phyloP scores from a whole-genome alignment of 2,329 filamentous ascomycete genomes.

The Paecilomyces sp. region DNA sequence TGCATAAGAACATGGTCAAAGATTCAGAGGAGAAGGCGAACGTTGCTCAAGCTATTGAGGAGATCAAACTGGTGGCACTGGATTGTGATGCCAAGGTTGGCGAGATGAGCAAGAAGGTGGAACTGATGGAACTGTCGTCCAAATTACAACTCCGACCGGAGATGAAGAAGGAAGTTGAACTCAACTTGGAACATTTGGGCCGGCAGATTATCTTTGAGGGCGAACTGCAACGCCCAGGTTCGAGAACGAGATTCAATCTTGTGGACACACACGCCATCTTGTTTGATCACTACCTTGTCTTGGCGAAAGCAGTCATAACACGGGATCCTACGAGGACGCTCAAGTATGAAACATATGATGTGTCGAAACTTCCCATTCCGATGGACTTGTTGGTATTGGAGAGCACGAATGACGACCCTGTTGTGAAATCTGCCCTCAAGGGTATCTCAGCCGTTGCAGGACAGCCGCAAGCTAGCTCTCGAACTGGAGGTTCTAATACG shows the following conservation, averaged over 20 bases:
- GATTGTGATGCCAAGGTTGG: constrained; percentile 91
- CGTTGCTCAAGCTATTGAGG: constrained; percentile 73
- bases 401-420: constrained; percentile 83
- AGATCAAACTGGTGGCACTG: constrained; percentile 80
- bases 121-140: constrained; percentile 72
- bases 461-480: constrained; percentile 38
- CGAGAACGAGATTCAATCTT: constrained; percentile 81
- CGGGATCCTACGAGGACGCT: constrained; percentile 63
- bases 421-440: constrained; percentile 70
- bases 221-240: constrained; percentile 80
- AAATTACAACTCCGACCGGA: constrained; percentile 81
- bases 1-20: constrained; percentile 72
- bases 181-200: constrained; percentile 91
- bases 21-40: constrained; percentile 89
- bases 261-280: constrained; percentile 88
- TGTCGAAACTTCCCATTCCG: constrained; percentile 88
- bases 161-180: constrained; percentile 71
- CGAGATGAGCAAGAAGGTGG: constrained; percentile 85
- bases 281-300: constrained; percentile 92
- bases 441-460: constrained; percentile 54
- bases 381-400: constrained; percentile 94
- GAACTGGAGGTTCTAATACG: constrained; percentile 42
- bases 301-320: constrained; percentile 69
- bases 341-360: constrained; percentile 79
- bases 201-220: constrained; percentile 83